Evolutionary conservation across 768 basidiomycete genomes (phyloP).

Genomic region (Thelephora aurantiotincta): DNA sequence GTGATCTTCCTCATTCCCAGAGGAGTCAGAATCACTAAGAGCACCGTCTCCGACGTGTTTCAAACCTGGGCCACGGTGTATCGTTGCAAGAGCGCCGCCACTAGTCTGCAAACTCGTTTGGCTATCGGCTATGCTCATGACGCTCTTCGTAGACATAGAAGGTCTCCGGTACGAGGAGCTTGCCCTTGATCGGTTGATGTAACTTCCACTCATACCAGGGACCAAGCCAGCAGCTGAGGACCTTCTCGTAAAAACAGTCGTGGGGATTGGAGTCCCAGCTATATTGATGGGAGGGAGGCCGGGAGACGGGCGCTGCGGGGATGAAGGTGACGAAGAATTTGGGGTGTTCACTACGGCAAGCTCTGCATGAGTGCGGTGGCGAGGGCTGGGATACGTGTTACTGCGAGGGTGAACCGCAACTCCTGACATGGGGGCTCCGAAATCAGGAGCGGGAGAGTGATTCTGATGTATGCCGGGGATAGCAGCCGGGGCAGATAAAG

Average conservation of each 20-base stretch:
- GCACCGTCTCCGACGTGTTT: constrained; percentile 67
- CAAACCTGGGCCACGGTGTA: constrained; percentile 21
- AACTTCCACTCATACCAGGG: background rate
- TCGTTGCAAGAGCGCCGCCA: constrained; percentile 18
- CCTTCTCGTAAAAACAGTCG: constrained; percentile 6
- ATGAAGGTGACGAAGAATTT: background rate
- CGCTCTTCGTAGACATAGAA: constrained; percentile 22
- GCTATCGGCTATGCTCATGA: constrained; percentile 3
- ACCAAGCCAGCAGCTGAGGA: constrained; percentile 6
- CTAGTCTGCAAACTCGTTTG: constrained; percentile 9
- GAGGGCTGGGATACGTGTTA: constrained; percentile 15
- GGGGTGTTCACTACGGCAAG: background rate
- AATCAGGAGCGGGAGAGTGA: constrained; percentile 14
- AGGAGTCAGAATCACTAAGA: constrained; percentile 66
- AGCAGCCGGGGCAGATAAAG: constrained; percentile 27
- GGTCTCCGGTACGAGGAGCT: constrained; percentile 25
- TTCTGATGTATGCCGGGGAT: constrained; percentile 13
- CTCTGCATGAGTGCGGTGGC: constrained; percentile 4
- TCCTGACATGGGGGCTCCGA: constrained; percentile 6
- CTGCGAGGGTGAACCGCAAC: constrained; percentile 1
- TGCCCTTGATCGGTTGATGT: constrained; percentile 11
- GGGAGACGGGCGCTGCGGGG: background rate
- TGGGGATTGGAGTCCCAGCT: background rate
- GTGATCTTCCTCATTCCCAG: constrained; percentile 17
- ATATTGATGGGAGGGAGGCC: background rate